These are phyloP conservation scores for Ogataea pignaliae DNA, from an alignment of 805 yeast genomes.

Conservation along the genomic window DNA sequence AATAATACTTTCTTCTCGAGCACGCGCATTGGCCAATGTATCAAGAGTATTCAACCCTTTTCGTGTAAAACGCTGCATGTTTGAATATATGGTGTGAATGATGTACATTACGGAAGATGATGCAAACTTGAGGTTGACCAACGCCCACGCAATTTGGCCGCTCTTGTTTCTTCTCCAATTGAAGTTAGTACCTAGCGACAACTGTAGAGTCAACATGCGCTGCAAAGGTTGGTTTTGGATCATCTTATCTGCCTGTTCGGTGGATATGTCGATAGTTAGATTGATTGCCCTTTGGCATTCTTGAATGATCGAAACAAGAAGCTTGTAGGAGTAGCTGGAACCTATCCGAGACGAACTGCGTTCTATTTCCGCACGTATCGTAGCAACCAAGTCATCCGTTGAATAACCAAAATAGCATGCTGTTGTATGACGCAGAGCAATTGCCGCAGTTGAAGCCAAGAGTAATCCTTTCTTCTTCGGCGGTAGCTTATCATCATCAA, in stretches of 20 bases:
- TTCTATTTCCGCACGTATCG: conserved; percentile 46
- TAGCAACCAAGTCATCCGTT: conserved; percentile 64
- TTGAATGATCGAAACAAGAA: conserved; percentile 41
- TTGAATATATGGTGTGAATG: conserved; percentile 56
- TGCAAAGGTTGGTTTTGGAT: conserved; percentile 76
- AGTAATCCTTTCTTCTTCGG: conserved; percentile 29
- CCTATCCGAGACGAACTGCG: conserved; percentile 18
- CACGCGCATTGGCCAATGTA: conserved; percentile 31
- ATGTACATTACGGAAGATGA: conserved; percentile 67
- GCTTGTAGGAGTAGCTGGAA: conserved; percentile 28
- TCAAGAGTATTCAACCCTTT: conserved; percentile 49
- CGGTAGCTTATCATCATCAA: conserved; percentile 13
- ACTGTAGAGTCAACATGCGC: conserved; percentile 63
- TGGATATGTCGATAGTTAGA: conserved; percentile 62
- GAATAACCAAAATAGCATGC: conserved; percentile 65
- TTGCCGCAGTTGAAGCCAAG: conserved; percentile 46
- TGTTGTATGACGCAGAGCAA: conserved; percentile 64
- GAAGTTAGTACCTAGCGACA: conserved; percentile 51
- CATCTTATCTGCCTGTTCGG: conserved; percentile 72
- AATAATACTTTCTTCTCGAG: conserved; percentile 61
- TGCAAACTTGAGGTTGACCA: conserved; percentile 64
- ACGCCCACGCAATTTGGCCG: conserved; percentile 52
- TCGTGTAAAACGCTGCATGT: conserved; percentile 55
- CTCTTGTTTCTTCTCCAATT: conserved; percentile 37
- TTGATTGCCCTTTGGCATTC: conserved; percentile 76